A percentile compares a stretch with the other conserved stretches of the same genome.
Conservation (phyloP, 371 early-diverging fungal species). For the Lichtheimia corymbifera region DNA sequence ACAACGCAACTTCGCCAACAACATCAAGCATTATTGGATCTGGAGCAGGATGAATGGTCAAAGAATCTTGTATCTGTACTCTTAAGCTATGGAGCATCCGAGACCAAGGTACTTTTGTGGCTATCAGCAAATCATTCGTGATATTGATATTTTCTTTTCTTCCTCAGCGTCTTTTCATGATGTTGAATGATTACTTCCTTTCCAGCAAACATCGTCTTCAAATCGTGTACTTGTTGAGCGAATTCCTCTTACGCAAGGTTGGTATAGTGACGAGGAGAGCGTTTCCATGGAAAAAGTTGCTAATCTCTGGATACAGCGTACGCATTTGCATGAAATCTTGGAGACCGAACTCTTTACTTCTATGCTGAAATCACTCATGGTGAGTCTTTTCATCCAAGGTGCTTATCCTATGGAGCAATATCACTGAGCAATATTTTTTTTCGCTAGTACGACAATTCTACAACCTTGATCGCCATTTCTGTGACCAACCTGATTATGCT, state of each 20-base stretch:
- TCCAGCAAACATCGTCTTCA: conserved; percentile 57
- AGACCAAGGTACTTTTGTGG: conserved; percentile 35
- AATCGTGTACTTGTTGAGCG: conserved; percentile 57
- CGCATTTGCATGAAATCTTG: conserved; percentile 62
- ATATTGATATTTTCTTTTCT: no score
- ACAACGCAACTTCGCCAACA: conserved; percentile 19
- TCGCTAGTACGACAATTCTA: conserved; percentile 62
- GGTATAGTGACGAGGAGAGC: neutral
- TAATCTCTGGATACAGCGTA: conserved; percentile 34
- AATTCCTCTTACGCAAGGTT: conserved; percentile 61
- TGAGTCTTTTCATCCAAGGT: conserved; percentile 16
- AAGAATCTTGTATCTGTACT: conserved; percentile 36
- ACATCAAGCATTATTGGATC: conserved; percentile 38
- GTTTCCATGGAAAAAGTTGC: neutral
- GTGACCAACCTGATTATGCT: conserved; percentile 68
- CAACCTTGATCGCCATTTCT: conserved; percentile 60
- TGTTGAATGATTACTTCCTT: conserved; percentile 55
- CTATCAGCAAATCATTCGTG: neutral
- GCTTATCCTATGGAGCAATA: neutral
- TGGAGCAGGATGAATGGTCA: conserved; percentile 52
- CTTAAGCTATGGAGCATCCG: conserved; percentile 39
- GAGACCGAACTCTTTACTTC: conserved; percentile 60
- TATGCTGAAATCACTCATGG: conserved; percentile 61
- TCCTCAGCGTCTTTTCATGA: conserved; percentile 39
- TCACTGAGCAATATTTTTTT: neutral